Conservation (phyloP, 192 early-diverging fungal genomes). For the Ambispora gerdemannii region DNA sequence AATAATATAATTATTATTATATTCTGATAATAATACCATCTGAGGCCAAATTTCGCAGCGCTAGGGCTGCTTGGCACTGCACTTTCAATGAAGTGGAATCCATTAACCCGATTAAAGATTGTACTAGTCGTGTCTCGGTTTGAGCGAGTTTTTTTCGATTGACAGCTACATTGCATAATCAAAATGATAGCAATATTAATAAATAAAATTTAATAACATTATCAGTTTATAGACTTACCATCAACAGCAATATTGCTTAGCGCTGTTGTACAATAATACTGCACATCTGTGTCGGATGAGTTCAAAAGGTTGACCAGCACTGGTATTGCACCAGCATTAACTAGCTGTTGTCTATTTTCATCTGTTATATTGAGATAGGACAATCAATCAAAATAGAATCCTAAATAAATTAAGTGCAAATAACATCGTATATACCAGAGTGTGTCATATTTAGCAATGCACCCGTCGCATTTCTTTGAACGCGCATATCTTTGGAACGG, state of each 20-base stretch:
- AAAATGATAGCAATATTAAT: too few relatives aligned
- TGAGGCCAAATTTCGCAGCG: conserved; percentile 82
- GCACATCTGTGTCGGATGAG: conserved; percentile 78
- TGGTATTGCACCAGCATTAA: conserved; percentile 79
- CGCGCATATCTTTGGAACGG: conserved; percentile 74
- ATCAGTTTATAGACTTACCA: conserved; percentile 34
- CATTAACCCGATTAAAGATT: conserved; percentile 72
- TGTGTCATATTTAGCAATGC: conserved; percentile 93
- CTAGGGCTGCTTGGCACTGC: conserved; percentile 84
- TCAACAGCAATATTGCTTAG: conserved; percentile 89
- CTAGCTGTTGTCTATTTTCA: conserved; percentile 79
- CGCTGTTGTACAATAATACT: conserved; percentile 88
- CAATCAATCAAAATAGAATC: neutral
- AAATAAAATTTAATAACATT: too few relatives aligned
- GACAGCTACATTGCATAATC: conserved; percentile 28
- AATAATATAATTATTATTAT: too few relatives aligned
- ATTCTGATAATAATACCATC: conserved; percentile 54
- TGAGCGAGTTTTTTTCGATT: conserved; percentile 66
- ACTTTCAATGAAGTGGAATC: conserved; percentile 77
- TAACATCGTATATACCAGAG: conserved; percentile 43
- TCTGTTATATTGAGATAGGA: conserved; percentile 29
- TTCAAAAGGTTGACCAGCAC: conserved; percentile 72
- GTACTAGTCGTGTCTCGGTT: conserved; percentile 70
- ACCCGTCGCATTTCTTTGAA: conserved; percentile 87
- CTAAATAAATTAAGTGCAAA: neutral